Base-by-base conservation (phyloP, 306 rosid genomes). In the Corylus americana region DNA sequence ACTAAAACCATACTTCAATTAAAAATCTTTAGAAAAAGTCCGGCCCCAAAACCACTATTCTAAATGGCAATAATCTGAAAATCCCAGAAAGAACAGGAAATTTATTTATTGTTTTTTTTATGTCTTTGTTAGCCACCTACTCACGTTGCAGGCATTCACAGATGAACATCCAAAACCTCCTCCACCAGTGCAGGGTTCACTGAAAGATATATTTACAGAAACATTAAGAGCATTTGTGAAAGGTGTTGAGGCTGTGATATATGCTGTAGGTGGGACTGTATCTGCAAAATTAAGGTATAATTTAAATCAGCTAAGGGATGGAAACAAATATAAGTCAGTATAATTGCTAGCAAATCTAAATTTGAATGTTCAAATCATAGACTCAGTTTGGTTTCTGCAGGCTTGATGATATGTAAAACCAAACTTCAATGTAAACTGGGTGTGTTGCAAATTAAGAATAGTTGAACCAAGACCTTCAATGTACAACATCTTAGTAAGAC, bases 231-330 rank as follows among this genome's bases (percentile, higher is more conserved):
- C 87, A 64, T 86, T 91, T 47, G 97, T 94, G 81, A 92, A 92
- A 55, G 87, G 29, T 54, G 84, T 86, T 12, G 92, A 83, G 74
- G 91, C 72, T 53, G 89, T 84, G 74, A 92, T 80, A 87, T 78
- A 14, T 70, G 98, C 98, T 55, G 97, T 94, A 48, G 98, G 97
- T n/a, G 90, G 92, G 74, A 86, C 70, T 47, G 97, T 92, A 85
- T 94, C 98, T 94, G 94, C 82, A 85, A 85, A 80, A 66, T 3
- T 35, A 10, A 61, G 18, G 78, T 22, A 76, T 0, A 51, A 57
- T 3, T 76, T 20, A 70, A 31, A 66, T 44, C 55, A 71, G 76
- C 81, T 49, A 77, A 27, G 31, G 55, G 37, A 42, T 22, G 70
- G 17, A 1, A 2, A 42, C 35, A 59, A 11, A 17, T n/a, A 68